These are phyloP conservation scores for Auricularia auricula-judae DNA, from an alignment of 768 basidiomycete species.

Conservation along the genomic window DNA sequence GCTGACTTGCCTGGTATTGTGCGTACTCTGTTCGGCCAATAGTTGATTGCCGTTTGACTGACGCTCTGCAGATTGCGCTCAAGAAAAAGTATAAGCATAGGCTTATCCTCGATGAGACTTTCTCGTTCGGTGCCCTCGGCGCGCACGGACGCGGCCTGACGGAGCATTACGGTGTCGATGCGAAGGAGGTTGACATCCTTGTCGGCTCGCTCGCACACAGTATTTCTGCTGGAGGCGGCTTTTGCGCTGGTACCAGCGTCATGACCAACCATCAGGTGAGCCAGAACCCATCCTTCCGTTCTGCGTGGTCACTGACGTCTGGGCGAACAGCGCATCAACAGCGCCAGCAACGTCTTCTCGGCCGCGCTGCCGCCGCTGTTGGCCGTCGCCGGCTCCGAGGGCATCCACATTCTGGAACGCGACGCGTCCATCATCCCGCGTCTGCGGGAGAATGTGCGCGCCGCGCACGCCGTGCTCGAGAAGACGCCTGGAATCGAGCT, in stretches of 20 bases:
- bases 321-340: slow-evolving; percentile 73
- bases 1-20: slow-evolving; percentile 87
- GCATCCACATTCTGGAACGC: slow-evolving; percentile 65
- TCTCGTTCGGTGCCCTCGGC: slow-evolving; percentile 89
- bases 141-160: slow-evolving; percentile 91
- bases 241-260: slow-evolving; percentile 79
- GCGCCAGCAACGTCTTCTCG: slow-evolving; percentile 90
- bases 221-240: slow-evolving; percentile 78
- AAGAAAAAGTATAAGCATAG: slow-evolving; percentile 95
- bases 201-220: slow-evolving; percentile 81
- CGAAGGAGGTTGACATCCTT: slow-evolving; percentile 88
- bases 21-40: slow-evolving; percentile 19
- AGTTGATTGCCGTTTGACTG: background rate
- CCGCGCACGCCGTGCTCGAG: slow-evolving; percentile 72
- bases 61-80: slow-evolving; percentile 61
- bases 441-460: slow-evolving; percentile 72
- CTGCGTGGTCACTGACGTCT: background rate
- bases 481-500: slow-evolving; percentile 71
- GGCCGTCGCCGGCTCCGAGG: slow-evolving; percentile 78
- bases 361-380: slow-evolving; percentile 88
- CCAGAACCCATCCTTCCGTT: background rate
- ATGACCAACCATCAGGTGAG: slow-evolving; percentile 82
- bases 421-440: slow-evolving; percentile 64
- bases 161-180: slow-evolving; percentile 87
- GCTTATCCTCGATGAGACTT: slow-evolving; percentile 84